These are phyloP conservation scores for Eucalyptus marginata DNA, from an alignment of 345 rosid species.

Conservation along the genomic window DNA sequence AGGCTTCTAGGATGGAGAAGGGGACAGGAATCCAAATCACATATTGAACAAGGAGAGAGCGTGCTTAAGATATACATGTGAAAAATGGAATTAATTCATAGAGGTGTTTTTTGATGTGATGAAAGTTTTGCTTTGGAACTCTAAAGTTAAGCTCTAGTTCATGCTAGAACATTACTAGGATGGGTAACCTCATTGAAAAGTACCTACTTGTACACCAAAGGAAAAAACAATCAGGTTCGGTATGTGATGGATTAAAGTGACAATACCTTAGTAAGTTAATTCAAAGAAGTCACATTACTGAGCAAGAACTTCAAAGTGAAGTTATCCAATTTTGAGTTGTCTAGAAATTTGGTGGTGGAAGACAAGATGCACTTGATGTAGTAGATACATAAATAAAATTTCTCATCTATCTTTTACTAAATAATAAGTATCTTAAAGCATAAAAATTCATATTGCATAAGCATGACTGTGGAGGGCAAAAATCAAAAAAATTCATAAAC, in stretches of 20 bases:
- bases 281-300: not conserved
- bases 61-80: not conserved
- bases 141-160: not conserved
- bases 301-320: not conserved
- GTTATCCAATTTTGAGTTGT: too few relatives aligned
- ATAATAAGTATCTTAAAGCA: not conserved
- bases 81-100: too few relatives aligned
- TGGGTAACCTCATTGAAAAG: not conserved
- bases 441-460: too few relatives aligned
- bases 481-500: too few relatives aligned
- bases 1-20: too few relatives aligned
- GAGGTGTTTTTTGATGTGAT: too few relatives aligned
- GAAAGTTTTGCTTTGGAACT: not conserved
- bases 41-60: too few relatives aligned
- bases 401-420: too few relatives aligned
- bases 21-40: too few relatives aligned
- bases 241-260: too few relatives aligned
- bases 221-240: not conserved
- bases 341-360: not conserved
- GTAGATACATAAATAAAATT: not conserved
- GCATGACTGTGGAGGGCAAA: not conserved
- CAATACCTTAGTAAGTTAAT: not conserved
- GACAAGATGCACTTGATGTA: not conserved
- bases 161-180: not conserved
- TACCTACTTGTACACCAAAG: too few relatives aligned